Base-by-base conservation (phyloP, 345 rosid species). In the Alliaria petiolata region DNA sequence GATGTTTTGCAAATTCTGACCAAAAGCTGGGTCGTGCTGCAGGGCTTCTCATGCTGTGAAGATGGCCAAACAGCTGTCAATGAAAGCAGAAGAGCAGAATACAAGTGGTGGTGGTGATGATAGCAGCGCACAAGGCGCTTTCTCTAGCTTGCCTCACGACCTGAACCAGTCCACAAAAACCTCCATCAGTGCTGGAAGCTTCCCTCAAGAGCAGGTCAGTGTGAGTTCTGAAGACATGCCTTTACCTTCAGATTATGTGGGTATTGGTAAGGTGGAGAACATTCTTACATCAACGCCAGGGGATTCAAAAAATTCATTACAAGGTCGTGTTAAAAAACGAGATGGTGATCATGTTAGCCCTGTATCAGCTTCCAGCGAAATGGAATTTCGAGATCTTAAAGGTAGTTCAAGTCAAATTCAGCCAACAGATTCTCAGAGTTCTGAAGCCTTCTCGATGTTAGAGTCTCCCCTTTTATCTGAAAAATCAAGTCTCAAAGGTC, bases 31-130 rank as follows among this genome's bases (percentile, higher is more conserved):
- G 52, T 54, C 54, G 40, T 62, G 63, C 74, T 76, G 75, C 83
- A 93, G 98, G 87, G 95, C 98, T 65, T 81, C 87, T 69, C 76
- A 83, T 82, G 87, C 93, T 6, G 88, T 93, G 70, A 90, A 83
- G 81, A 80, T 84, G 90, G 88, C 89, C 15, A 87, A 81, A 78
- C 84, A 76, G 61, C 84, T 90, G 44, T 86, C 96, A 8, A 71
- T 71, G 22, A 88, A 83, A 68, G 67, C 80, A 0, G 91, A 90
- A 69, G 97, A 84, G 73, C 84, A 86, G 80, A 81, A 76, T 66
- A 71, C 83, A 76, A 88, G 70, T 83, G 92, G 83, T 43, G 92
- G 83, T 43, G 78, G 67, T 65, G 89, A 87, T 67, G 96, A 87
- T 72, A 70, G 82, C 42, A 59, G 92, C 73, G 82, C 90, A 22